A percentile compares a stretch with the other conserved stretches of the same genome.
Conservation (phyloP, 2,329 filamentous ascomycete species). For the Cadophora sp. region DNA sequence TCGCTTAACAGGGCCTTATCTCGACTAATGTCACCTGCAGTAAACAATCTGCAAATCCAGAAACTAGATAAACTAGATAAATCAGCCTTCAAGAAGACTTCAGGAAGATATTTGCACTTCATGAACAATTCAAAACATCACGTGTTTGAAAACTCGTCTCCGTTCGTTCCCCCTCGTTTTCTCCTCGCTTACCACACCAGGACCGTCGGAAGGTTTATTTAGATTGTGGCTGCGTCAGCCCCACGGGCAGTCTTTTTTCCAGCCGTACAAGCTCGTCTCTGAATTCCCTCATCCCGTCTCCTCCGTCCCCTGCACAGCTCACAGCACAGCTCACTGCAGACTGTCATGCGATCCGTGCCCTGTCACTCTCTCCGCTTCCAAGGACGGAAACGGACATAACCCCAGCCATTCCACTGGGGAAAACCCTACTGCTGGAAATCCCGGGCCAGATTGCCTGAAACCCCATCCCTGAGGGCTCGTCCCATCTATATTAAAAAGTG, state of each 20-base stretch:
- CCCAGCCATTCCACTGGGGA: conserved; percentile 2
- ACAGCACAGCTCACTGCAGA: background rate
- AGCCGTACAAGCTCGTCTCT: background rate
- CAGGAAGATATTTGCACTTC: too few relatives aligned
- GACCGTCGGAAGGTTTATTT: background rate
- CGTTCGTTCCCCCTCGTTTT: background rate
- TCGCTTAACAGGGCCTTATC: too few relatives aligned
- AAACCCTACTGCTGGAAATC: conserved; percentile 5
- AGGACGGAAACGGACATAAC: background rate
- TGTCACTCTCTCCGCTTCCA: background rate
- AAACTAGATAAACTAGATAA: too few relatives aligned
- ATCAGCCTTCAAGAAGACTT: too few relatives aligned
- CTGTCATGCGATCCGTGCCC: conserved; percentile 1
- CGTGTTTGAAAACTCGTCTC: too few relatives aligned
- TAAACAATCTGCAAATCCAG: too few relatives aligned
- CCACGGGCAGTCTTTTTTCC: background rate
- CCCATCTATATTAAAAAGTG: conserved; percentile 7
- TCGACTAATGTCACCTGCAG: too few relatives aligned
- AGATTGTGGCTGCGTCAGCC: conserved; percentile 5
- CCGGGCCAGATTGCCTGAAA: conserved; percentile 11
- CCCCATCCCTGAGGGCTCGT: conserved; percentile 6
- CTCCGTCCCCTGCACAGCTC: background rate
- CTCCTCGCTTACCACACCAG: background rate
- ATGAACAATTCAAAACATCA: too few relatives aligned
- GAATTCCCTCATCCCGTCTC: background rate